Evolutionary conservation across 1,284 basidiomycete genomes (phyloP), one percentile per base, ranked within the genome.

Genomic region (Ganoderma lingzhi): DNA sequence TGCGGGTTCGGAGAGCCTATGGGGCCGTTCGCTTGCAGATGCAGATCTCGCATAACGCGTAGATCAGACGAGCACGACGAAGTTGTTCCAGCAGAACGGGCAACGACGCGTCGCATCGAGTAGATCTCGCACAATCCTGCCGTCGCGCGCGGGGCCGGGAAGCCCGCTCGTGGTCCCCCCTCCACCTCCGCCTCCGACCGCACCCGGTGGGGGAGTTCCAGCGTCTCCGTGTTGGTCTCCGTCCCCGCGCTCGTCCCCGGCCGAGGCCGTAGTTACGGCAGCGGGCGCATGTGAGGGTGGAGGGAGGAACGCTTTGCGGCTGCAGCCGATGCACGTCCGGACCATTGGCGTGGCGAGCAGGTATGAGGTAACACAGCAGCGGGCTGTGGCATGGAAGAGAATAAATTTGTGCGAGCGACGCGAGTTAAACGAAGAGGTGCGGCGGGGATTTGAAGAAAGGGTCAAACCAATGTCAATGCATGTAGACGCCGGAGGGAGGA

Each of bases 281-380:
- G 41, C 23, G 41, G 14, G 19, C 23, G 39, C 41, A 45, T 64
- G 78, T 12, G 85, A 84, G 30, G 83, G 78, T 15, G 90, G 86
- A 28, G 67, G 62, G 10, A 91, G 81, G 73, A 92, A 86, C 12
- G 91, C 90, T 77, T 93, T 93, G 64, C 91, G 84, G 73, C 86
- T 84, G 76, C 92, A 93, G 51, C 90, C 89, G 51, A 91, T 80
- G 78, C 91, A 93, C 12, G 91, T 92, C 67, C 90, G 84, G 30
- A 91, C 88, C 80, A 82, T 84, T 17, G 90, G 85, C 65, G 90
- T 92, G 37, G 90, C 83, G 42, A 93, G 83, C 66, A 93, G 86
- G 77, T 92, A 90, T 45, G 90, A 90, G 59, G 91, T 93, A 66
- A 93, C 83, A 17, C 90, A 90, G 76, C 92, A 93, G 59, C 91